Base-by-base conservation (phyloP, 768 basidiomycete genomes). In the Baorangia bicolor region DNA sequence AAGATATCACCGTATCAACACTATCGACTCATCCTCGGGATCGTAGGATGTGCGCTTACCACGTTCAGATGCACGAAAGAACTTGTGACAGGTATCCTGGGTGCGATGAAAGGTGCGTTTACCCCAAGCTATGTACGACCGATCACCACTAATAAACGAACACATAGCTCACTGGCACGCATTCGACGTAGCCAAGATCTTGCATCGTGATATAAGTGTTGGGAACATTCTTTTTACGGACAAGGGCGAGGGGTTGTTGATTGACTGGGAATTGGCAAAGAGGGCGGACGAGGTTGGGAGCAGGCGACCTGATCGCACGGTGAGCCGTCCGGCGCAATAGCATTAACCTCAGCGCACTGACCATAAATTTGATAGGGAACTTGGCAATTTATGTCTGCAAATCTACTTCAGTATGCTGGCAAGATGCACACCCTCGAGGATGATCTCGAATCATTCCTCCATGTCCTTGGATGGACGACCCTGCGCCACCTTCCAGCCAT, bases 381-480 rank as follows among this genome's bases (percentile, higher is more conserved):
- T n/a, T n/a, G n/a, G n/a, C n/a, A n/a, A n/a, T n/a, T n/a, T n/a
- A n/a, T n/a, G n/a, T n/a, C n/a, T n/a, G n/a, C n/a, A n/a, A n/a
- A n/a, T n/a, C n/a, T n/a, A n/a, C n/a, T n/a, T n/a, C n/a, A n/a
- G n/a, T n/a, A n/a, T n/a, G n/a, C n/a, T n/a, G n/a, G n/a, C n/a
- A n/a, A n/a, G n/a, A n/a, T n/a, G n/a, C n/a, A n/a, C n/a, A n/a
- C n/a, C n/a, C n/a, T n/a, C n/a, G n/a, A n/a, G n/a, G 70, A 74
- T 35, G 71, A 74, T 42, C 42, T 73, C 14, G 68, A 73, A 53
- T 74, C 73, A 0, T 69, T 73, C 51, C 34, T 60, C n/a, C 59
- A 63, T n/a, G n/a, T n/a, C n/a, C n/a, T n/a, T n/a, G n/a, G n/a
- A n/a, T n/a, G n/a, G n/a, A n/a, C n/a, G n/a, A 42, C 25, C 5